Evolutionary conservation across 352 stramenopile genomes (phyloP).

Genomic region (Phytophthora quininea): DNA sequence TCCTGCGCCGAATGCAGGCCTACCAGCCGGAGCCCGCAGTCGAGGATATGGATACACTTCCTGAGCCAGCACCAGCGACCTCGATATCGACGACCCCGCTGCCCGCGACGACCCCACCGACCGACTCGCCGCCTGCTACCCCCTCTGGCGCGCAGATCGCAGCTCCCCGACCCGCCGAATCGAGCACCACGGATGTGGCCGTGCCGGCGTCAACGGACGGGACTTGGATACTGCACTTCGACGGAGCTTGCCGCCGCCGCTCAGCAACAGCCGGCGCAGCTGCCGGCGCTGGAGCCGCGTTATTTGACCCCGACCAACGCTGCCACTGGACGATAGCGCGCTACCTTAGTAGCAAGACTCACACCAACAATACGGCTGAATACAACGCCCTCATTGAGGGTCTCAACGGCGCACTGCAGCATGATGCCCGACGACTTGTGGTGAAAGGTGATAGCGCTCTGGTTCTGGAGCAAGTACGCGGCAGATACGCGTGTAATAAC

Average conservation of each 20-base stretch:
- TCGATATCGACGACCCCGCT: background rate
- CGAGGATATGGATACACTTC: too few relatives aligned
- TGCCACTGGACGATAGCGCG: background rate
- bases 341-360: conserved; percentile 1
- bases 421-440: background rate
- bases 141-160: too few relatives aligned
- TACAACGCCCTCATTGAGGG: background rate
- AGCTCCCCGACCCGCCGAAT: background rate
- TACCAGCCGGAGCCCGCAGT: background rate
- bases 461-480: conserved; percentile 7
- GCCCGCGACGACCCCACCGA: too few relatives aligned
- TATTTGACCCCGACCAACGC: background rate
- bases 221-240: background rate
- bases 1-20: background rate
- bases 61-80: background rate
- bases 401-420: background rate
- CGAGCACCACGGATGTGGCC: background rate
- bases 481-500: conserved; percentile 14
- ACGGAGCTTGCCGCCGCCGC: background rate
- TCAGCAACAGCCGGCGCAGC: background rate
- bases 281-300: background rate
- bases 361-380: conserved; percentile 1
- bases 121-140: too few relatives aligned
- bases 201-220: background rate
- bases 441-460: conserved; percentile 15